Evolutionary conservation across 345 rosid species (phyloP).

Genomic region (Lepidium sativum): DNA sequence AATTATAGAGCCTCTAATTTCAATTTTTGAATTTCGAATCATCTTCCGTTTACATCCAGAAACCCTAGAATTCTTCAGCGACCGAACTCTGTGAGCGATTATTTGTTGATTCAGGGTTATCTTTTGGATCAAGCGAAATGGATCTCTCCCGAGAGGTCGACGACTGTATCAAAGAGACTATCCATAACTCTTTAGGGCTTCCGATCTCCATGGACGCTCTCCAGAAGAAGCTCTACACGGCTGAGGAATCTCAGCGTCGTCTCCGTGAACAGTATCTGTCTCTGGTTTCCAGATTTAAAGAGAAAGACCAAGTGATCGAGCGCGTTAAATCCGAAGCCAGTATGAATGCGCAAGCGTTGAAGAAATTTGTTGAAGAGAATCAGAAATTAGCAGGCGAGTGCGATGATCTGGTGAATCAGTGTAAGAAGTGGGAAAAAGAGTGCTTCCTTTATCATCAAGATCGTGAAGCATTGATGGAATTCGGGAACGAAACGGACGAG

Average conservation of each 20-base stretch:
- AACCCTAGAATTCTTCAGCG: conserved; percentile 7
- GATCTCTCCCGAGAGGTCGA: conserved; percentile 48
- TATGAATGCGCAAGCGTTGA: conserved; percentile 70
- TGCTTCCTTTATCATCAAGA: conserved; percentile 64
- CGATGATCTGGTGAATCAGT: conserved; percentile 49
- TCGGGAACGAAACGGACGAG: conserved; percentile 75
- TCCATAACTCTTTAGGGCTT: conserved; percentile 50
- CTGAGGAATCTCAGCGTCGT: conserved; percentile 48
- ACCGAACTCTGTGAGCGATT: not conserved
- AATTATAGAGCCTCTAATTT: not conserved
- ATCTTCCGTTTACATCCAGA: not conserved
- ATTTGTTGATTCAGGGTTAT: not conserved
- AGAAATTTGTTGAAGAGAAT: conserved; percentile 78
- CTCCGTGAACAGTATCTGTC: conserved; percentile 40
- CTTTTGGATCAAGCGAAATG: conserved; percentile 22
- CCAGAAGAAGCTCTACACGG: conserved; percentile 41
- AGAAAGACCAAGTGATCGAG: conserved; percentile 46
- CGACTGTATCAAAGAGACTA: conserved; percentile 47
- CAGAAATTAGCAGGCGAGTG: conserved; percentile 67
- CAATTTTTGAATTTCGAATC: conserved; percentile 1
- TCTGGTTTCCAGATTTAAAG: conserved; percentile 34
- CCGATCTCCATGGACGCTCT: conserved; percentile 44
- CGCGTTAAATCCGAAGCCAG: conserved; percentile 57
- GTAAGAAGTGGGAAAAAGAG: conserved; percentile 63
- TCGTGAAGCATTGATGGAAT: conserved; percentile 79